Evolutionary conservation across 73 alveolate genomes (phyloP).

Genomic region (Paramecium biaurelia): DNA sequence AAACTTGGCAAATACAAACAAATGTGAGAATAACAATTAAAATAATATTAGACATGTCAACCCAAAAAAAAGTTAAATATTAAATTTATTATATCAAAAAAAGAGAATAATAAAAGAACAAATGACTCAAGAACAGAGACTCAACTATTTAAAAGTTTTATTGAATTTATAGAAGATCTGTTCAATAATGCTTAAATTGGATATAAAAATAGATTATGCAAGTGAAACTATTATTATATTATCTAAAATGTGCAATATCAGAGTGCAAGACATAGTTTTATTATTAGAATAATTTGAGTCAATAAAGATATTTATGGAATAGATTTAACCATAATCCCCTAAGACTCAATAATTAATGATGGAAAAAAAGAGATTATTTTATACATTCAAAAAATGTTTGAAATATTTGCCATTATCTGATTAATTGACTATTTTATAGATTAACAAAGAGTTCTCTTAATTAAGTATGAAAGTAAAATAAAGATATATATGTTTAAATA

Average conservation of each 20-base stretch:
- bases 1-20: not conserved
- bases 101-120: not conserved
- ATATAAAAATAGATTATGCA: constrained; percentile 37
- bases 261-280: not conserved
- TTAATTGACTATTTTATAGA: not conserved
- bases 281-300: constrained; percentile 7
- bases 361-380: not conserved
- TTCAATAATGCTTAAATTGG: constrained; percentile 18
- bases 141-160: constrained; percentile 8
- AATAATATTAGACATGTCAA: not conserved
- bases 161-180: not conserved
- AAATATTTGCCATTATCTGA: constrained; percentile 1
- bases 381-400: not conserved
- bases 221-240: not conserved
- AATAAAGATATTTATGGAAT: not conserved
- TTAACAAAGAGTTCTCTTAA: not conserved
- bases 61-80: not conserved
- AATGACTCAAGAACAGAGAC: not conserved
- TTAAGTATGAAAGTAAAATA: not conserved
- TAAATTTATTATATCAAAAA: not conserved
- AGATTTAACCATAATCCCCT: not conserved
- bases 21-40: not conserved
- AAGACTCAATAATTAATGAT: not conserved
- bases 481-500: not conserved
- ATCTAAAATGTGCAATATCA: constrained; percentile 22